Evolutionary conservation across 148 eudicot genomes (phyloP), one percentile per base, ranked within the genome.

Genomic region (Vaccinium vitisidaea): DNA sequence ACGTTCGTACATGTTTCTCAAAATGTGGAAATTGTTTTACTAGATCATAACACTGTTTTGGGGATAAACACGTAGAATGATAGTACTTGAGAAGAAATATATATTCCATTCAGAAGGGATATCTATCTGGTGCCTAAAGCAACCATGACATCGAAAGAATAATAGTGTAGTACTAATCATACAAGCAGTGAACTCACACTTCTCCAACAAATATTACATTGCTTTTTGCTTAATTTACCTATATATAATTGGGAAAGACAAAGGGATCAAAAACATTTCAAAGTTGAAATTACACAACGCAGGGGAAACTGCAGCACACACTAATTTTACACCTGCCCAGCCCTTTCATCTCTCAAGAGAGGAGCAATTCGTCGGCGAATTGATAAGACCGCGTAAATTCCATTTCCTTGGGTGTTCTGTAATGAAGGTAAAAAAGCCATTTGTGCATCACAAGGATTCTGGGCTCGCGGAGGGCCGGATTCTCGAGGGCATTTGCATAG

Each of bases 401-500:
- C 23, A 53, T 53, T 54, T 32, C 15, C 81, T 12, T 25, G 27
- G 39, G 21, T 55, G 25, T 55, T 30, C 14, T 15, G 16, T 2
- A 56, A n/a, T 11, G 0, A 16, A 50, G 82, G 46, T 14, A 53
- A 80, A 39, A 39, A 80, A 27, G 43, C 27, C 73, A 61, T 80
- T 80, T 80, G 9, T 12, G 71, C 6, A 75, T 87, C 85, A 95
- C 86, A 87, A 79, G 23, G 95, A 94, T 82, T 92, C 92, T 0
- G 98, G 98, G 82, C 98, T 97, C 48, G 86, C 90, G 14, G 99
- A 97, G 75, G 99, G 98, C 83, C 99, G 89, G 55, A 97, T 93
- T 89, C 83, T 92, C 1, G 99, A 94, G 39, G 99, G 98, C 98
- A 97, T 97, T 87, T 90, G 91, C 90, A 75, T 79, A 30, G 82